Conservation (phyloP, 2,329 filamentous ascomycete genomes). For the Venturia effusa region DNA sequence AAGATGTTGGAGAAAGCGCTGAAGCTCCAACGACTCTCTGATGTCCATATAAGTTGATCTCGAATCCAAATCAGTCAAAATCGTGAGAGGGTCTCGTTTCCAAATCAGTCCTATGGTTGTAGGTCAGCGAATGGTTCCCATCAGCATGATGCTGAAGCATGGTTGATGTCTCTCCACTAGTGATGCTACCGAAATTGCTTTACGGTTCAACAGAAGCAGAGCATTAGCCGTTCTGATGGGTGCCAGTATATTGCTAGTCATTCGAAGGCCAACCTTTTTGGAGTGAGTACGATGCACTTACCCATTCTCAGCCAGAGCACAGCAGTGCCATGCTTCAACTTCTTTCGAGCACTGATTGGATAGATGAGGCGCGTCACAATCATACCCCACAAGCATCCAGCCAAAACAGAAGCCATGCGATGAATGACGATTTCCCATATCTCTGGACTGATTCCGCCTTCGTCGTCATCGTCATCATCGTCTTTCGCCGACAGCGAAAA, state of each 20-base stretch:
- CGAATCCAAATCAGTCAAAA: conserved; percentile 34
- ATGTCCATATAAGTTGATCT: conserved; percentile 67
- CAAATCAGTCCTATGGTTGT: conserved; percentile 64
- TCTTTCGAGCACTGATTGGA: conserved; percentile 82
- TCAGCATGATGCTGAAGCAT: neutral
- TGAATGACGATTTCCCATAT: conserved; percentile 85
- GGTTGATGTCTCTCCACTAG: neutral
- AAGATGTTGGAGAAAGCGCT: conserved; percentile 64
- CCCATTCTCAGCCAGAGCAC: conserved; percentile 84
- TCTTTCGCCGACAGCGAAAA: conserved; percentile 79
- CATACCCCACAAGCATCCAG: conserved; percentile 85
- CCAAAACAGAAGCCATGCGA: conserved; percentile 74
- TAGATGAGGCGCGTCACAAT: conserved; percentile 82
- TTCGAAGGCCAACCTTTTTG: no score
- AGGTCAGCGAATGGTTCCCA: neutral
- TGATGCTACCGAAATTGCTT: conserved; percentile 22
- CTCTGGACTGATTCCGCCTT: conserved; percentile 71
- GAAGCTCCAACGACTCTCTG: conserved; percentile 78
- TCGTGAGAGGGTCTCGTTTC: conserved; percentile 81
- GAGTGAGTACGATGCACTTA: neutral
- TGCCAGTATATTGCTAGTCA: conserved; percentile 57
- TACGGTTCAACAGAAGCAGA: conserved; percentile 54
- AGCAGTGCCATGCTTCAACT: conserved; percentile 80
- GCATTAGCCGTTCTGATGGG: conserved; percentile 56
- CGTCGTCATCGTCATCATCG: conserved; percentile 70